Evolutionary conservation across 164 flowering plant species (phyloP), one percentile per base, ranked within the genome.

Genomic region (Annona cherimola): DNA sequence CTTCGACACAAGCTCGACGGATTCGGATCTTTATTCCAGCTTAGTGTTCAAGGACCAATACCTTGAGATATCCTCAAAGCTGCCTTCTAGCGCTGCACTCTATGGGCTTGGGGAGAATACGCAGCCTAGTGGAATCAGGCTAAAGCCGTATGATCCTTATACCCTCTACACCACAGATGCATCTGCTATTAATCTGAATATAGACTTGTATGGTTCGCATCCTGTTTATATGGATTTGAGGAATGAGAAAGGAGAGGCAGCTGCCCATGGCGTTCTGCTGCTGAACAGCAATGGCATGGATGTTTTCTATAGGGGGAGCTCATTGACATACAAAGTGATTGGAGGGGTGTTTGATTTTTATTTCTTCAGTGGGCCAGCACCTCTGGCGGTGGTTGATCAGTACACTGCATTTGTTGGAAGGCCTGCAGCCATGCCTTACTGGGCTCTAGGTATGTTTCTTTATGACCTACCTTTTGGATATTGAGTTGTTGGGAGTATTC

Each of bases 401-500:
- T 92, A 94, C 65, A 94, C 98, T 20, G 57, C 75, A 11, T 77
- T 92, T 42, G 77, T 90, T 9, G 99, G 99, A 43, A 77, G 99
- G 50, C 99, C 97, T 8, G 99, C 98, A 67, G 89, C 99, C 2
- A 94, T 92, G 98, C 99, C 99, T 69, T 92, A 91, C 81, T 94
- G 99, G 98, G 78, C 99, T 76, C 77, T 92, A 57, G 99, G 99
- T 94, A 86, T 81, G 74, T n/a, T 40, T 16, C 50, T 68, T 64
- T 35, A 20, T 65, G 45, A 65, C 35, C 69, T 41, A 41, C 18
- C 66, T 1, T 14, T 63, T 50, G 55, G 55, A 50, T 63, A 7
- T 63, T 5, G 26, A 63, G 42, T 35, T 43, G 39, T n/a, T 66
- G 69, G 69, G 55, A 64, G 42, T 66, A 18, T 66, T 50, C 12